Evolutionary conservation across 108 stramenopile species (phyloP), one percentile per base, ranked within the genome.

Genomic region (Nitzschia sp.): DNA sequence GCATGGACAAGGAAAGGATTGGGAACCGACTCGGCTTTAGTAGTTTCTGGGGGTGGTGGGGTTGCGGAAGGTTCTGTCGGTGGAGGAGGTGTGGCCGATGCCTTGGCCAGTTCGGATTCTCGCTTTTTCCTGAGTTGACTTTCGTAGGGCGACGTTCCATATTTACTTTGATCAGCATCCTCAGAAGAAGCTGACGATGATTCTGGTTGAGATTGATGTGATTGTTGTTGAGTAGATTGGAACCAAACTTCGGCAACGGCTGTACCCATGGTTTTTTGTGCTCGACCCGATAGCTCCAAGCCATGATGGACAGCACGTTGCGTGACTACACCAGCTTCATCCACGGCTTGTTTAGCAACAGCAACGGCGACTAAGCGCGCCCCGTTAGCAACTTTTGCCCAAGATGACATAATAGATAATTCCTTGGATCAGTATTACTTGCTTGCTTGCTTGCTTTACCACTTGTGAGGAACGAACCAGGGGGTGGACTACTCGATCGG

Each of bases 291-390:
- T 24, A 76, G 43, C 6, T 76, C 75, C 21, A 63, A 26, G 8
- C 75, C 75, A 63, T 76, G 75, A 50, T 57, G 50, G 7, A 56
- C 19, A 2, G 60, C 67, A 15, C 75, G 58, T 69, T 76, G 63
- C 5, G 69, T 52, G 29, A 54, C 69, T 14, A 70, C 57, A 10
- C 40, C 34, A 7, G 63, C 57, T 50, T 76, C 75, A 10, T 57
- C 63, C 14, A 57, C 48, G 14, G 75, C 56, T 65, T 76, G 62
- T 50, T 65, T 63, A 6, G 44, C 20, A 34, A 65, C 54, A 0
- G 75, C 75, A 15, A 53, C 51, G 8, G 67, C 63, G 15, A 76
- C 75, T 55, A 76, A 48, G 22, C 75, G 62, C 20, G 75, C 75
- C 51, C 75, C 75, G 10, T 11, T 9, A 15, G 73, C 73, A 5